These are phyloP conservation scores for Rubia occidens DNA, from an alignment of 305 asterid species.

Conservation along the genomic window DNA sequence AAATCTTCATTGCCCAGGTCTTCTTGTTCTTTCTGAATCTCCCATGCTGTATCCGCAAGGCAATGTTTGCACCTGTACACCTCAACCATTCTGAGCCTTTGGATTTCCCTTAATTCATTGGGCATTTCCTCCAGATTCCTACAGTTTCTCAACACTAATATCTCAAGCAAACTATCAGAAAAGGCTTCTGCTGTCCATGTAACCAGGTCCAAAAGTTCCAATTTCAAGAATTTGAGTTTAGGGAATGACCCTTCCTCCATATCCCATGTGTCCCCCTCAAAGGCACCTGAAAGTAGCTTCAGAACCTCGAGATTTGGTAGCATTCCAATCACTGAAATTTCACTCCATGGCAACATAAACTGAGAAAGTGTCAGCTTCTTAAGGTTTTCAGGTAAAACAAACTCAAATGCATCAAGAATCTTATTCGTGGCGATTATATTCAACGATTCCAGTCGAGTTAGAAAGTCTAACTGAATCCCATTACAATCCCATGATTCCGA, in stretches of 20 bases:
- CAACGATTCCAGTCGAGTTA: neutral
- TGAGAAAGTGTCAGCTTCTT: constrained; percentile 1
- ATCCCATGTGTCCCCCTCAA: neutral
- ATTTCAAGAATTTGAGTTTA: neutral
- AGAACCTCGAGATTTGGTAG: constrained; percentile 5
- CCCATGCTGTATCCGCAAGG: neutral
- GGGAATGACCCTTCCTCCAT: constrained; percentile 4
- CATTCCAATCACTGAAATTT: neutral
- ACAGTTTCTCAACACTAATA: neutral
- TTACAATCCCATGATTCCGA: constrained; percentile 5
- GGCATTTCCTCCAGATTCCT: neutral
- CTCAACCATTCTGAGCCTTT: neutral
- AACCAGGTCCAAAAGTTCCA: neutral
- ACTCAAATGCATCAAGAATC: neutral
- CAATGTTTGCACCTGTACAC: neutral
- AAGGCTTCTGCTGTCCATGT: neutral
- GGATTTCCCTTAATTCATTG: neutral
- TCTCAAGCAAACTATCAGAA: constrained; percentile 6
- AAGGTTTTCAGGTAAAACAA: neutral
- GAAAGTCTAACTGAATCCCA: neutral
- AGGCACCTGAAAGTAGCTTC: neutral
- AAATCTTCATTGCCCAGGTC: constrained; percentile 3
- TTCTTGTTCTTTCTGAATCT: neutral
- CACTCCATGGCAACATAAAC: neutral
- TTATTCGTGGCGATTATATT: neutral